Base-by-base conservation (phyloP, 1,139 yeast genomes). In the Blastobotrys apis region DNA sequence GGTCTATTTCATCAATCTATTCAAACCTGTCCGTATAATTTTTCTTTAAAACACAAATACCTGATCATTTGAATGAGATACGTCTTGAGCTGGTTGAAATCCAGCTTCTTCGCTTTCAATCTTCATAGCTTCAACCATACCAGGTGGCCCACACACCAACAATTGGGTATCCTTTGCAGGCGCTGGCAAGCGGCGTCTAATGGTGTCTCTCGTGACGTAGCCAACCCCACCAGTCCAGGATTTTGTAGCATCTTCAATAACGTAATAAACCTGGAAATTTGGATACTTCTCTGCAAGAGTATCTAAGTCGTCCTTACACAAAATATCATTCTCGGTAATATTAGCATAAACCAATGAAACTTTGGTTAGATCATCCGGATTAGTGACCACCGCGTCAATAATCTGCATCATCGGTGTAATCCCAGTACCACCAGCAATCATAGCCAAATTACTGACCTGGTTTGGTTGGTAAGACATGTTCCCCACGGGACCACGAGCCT, bases 351-450 rank as follows among this genome's bases (percentile, higher is more conserved):
- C 67, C 58, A 84, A 69, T 40, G 72, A 65, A 52, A 84, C 81
- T 61, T 80, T 75, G 54, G 95, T 86, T 51, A 72, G 72, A 63
- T 86, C 95, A 30, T 72, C 72, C 19, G 94, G 88, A 59, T 84
- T 79, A 51, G 73, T 71, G 56, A 84, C 78, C 53, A 88, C 80
- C 40, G 86, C 85, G 56, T 81, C 80, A 54, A 88, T 76, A 59
- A 88, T 81, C 71, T 87, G 96, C 65, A 81, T 83, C 79, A 88
- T 84, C 56, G 96, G 96, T 30, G 96, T 81, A 56, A 88, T 84
- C 54, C 95, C 96, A 37, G 95, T 82, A 59, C 97, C 97, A 54
- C 95, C 95, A 35, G 95, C 95, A 56, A 90, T 80, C 86, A 90
- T 86, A 47, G 83, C 84, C 55, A 85, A 75, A 45, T 77, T 73